Conservation (phyloP, 805 yeast species). For the Candida broadrunensis region DNA sequence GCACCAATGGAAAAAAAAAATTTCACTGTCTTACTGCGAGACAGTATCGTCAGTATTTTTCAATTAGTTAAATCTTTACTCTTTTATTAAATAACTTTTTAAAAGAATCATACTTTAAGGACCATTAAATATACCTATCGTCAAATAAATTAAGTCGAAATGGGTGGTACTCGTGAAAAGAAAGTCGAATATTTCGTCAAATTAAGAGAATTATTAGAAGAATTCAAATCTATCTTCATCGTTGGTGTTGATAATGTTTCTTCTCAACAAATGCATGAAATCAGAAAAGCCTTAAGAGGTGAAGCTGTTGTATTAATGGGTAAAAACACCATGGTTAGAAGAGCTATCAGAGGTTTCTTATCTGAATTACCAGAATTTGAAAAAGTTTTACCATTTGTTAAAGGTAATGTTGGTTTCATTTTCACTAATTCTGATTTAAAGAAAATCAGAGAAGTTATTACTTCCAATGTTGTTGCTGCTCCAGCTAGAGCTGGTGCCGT, state of each 20-base stretch:
- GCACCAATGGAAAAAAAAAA: not conserved
- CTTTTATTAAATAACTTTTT: not conserved
- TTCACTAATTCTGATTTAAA: constrained; percentile 97
- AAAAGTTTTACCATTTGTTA: constrained; percentile 90
- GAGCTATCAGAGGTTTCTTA: constrained; percentile 97
- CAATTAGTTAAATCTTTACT: not conserved
- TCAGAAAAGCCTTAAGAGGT: constrained; percentile 95
- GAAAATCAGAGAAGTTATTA: constrained; percentile 82
- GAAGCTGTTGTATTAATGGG: constrained; percentile 98
- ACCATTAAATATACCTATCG: constrained; percentile 92
- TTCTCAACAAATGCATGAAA: constrained; percentile 99
- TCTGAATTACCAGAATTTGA: constrained; percentile 94
- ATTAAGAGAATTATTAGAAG: constrained; percentile 92
- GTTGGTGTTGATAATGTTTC: constrained; percentile 99
- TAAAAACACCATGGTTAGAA: constrained; percentile 99
- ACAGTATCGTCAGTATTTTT: not conserved
- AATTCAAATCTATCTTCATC: constrained; percentile 96
- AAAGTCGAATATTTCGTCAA: constrained; percentile 92
- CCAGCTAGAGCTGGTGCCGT: constrained; percentile 99
- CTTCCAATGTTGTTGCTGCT: constrained; percentile 97
- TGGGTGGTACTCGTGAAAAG: constrained; percentile 99
- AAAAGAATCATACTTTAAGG: constrained; percentile 19
- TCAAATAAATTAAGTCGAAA: constrained; percentile 74
- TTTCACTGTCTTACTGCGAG: not conserved
- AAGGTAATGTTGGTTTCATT: constrained; percentile 99